Percentiles rank a stretch among this genome's conserved stretches.
These are phyloP conservation scores for Cladosporium cucumerinum DNA, from an alignment of 2,329 filamentous ascomycete species.

Conservation along the genomic window DNA sequence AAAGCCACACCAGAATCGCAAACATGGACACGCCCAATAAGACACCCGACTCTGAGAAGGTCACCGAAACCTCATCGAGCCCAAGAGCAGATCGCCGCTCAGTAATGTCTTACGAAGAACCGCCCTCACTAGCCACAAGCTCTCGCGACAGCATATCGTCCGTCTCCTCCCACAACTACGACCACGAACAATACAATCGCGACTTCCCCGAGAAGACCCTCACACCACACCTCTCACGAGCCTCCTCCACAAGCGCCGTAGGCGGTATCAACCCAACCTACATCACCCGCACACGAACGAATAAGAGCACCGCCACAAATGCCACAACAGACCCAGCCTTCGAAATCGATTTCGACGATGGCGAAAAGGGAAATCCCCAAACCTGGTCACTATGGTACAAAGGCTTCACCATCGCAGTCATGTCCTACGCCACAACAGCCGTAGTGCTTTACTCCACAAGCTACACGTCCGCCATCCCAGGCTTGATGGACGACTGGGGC, in stretches of 20 bases:
- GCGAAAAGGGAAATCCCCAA: slow-evolving; percentile 62
- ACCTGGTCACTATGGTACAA: slow-evolving; percentile 65
- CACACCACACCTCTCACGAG: slow-evolving; percentile 28
- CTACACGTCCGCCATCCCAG: slow-evolving; percentile 69
- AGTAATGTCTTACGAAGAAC: slow-evolving; percentile 29
- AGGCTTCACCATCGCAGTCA: slow-evolving; percentile 51
- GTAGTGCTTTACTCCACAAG: slow-evolving; percentile 70
- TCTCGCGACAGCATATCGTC: slow-evolving; percentile 26
- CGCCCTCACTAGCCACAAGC: slow-evolving; percentile 21
- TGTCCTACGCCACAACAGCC: slow-evolving; percentile 55
- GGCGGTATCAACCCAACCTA: slow-evolving; percentile 27
- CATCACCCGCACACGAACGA: slow-evolving; percentile 21
- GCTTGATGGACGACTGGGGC: slow-evolving; percentile 65
- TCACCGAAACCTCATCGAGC: not conserved
- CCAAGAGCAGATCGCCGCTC: not conserved
- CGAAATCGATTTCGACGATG: slow-evolving; percentile 68
- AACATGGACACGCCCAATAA: slow-evolving; percentile 1
- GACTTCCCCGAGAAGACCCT: slow-evolving; percentile 25
- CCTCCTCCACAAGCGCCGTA: slow-evolving; percentile 30
- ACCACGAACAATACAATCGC: slow-evolving; percentile 23
- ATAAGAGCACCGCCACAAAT: slow-evolving; percentile 23
- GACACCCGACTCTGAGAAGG: not conserved
- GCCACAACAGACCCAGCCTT: slow-evolving; percentile 53
- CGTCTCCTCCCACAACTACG: slow-evolving; percentile 20
- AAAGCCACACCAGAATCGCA: not conserved